Base-by-base conservation (phyloP, 331 rosid species). In the Pyrus hybrid region DNA sequence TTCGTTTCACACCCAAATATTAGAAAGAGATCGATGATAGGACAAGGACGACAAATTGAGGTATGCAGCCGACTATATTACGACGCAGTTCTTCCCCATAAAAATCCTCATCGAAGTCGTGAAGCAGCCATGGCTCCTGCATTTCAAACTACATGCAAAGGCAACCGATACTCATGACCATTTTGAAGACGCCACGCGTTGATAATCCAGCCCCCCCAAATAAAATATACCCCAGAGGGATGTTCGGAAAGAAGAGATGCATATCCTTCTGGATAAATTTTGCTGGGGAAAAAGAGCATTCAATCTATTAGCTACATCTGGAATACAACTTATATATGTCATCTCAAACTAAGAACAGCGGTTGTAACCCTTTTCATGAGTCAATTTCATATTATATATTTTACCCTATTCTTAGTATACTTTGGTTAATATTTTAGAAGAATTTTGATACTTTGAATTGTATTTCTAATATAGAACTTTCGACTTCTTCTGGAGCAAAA, bases 91-190 rank as follows among this genome's bases (percentile, higher is more conserved):
- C 97, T 85, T 92, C 97, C 26, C 91, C 91, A 47, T 94, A 94
- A 87, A 94, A 94, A 83, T 94, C 97, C 60, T 83, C 92, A 10
- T 77, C 75, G 2, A 92, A 92, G 32, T 92, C 78, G 73, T 94
- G 93, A 82, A 94, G 99, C 87, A 92, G n/a, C 99, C 99, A 94
- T 18, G 97, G 99, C 79, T 94, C 99, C 99, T 94, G 81, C 54
- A 77, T 77, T 23, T n/a, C 35, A 80, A 54, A 76, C 18, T 49
- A 41, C 76, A 64, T 35, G 79, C 51, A 49, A 26, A 35, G 54
- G 76, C 97, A 90, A 54, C 99, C 97, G 68, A 94, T 76, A 79
- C 97, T 94, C 97, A 84, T 90, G 83, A 90, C 99, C 96, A 87
- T 91, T 86, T 94, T 94, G 78, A 87, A 94, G 77, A 85, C 77